Base-by-base conservation (phyloP, 2,329 filamentous ascomycete species). In the Paecilomyces sp. region DNA sequence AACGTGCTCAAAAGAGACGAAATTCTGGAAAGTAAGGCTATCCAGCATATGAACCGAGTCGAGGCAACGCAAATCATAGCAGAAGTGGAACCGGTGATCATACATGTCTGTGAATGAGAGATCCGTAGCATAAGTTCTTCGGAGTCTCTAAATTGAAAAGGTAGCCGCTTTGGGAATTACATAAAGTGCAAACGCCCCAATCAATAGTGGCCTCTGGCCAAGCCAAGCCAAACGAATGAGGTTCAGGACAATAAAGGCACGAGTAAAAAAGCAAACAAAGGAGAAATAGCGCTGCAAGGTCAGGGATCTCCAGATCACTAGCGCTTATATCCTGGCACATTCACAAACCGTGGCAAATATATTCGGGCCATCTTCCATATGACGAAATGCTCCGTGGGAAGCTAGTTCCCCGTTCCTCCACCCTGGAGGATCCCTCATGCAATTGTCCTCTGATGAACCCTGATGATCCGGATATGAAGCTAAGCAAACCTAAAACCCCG, bases 401-500 rank as follows among this genome's bases (percentile, higher is more conserved):
- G n/a, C 55, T 41, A 57, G 18, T 25, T 15, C 24, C 47, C 41
- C 15, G 41, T 47, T 6, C 41, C 36, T 25, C 41, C 41, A 9
- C 25, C 15, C 25, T 54, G 25, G 9, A 18, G 11, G 18, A 28
- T 57, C 55, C 25, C 28, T 24, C 13, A 50, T 24, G 18, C 34
- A 28, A 41, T 60, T 58, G 60, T 60, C 58, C 62, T 60, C 58
- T 62, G 63, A 66, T 64, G 62, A 63, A 67, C 60, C 57, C 66
- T 66, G 63, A 64, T 59, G 62, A 63, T 69, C 66, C 68, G 68
- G 69, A 69, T 65, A 68, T 68, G 68, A 72, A 73, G 68, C 70
- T 71, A 69, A 70, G 70, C 70, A 72, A 67, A 68, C 67, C 70
- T 69, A 67, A 68, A 70, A 68, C 68, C 70, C 67, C 64, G 64